Conservation (phyloP, 495 filamentous ascomycete species). For the Aspergillus funiculosus region DNA sequence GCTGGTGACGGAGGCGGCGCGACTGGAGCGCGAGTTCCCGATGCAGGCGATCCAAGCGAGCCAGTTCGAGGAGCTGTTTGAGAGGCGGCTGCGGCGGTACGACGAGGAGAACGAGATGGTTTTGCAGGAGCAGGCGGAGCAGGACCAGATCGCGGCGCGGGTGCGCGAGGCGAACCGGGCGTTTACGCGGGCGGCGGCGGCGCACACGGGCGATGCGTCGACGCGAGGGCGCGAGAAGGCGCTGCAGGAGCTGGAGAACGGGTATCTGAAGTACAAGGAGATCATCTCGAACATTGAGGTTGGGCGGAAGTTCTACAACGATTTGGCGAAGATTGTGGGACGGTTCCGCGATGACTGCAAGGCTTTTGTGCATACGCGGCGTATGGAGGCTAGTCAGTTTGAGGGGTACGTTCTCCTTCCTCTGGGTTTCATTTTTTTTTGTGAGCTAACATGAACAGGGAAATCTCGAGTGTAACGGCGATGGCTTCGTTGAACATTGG, state of each 20-base stretch:
- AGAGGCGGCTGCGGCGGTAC: slow-evolving; percentile 73
- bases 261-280: slow-evolving; percentile 92
- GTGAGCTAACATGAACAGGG: slow-evolving; percentile 31
- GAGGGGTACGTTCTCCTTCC: slow-evolving; percentile 52
- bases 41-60: slow-evolving; percentile 76
- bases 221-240: slow-evolving; percentile 77
- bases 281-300: slow-evolving; percentile 83
- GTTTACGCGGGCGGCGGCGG: slow-evolving; percentile 65
- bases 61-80: slow-evolving; percentile 89
- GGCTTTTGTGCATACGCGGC: slow-evolving; percentile 70
- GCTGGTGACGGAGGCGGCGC: slow-evolving; percentile 73
- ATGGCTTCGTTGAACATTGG: slow-evolving; percentile 58
- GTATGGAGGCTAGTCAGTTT: slow-evolving; percentile 71
- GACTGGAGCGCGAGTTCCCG: slow-evolving; percentile 78
- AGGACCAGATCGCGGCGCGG: slow-evolving; percentile 62
- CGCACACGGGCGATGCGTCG: slow-evolving; percentile 64
- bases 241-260: slow-evolving; percentile 83
- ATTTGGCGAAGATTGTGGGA: slow-evolving; percentile 76
- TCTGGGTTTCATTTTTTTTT: slow-evolving; percentile 14
- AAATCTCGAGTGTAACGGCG: slow-evolving; percentile 52
- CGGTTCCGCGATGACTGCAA: slow-evolving; percentile 72
- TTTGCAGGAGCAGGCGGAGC: slow-evolving; percentile 65
- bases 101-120: slow-evolving; percentile 66
- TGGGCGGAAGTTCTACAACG: slow-evolving; percentile 94
- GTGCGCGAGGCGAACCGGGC: slow-evolving; percentile 69